phyloP scores from a whole-genome alignment of 2,329 filamentous ascomycete genomes.

The Pseudocercospora cruenta region DNA sequence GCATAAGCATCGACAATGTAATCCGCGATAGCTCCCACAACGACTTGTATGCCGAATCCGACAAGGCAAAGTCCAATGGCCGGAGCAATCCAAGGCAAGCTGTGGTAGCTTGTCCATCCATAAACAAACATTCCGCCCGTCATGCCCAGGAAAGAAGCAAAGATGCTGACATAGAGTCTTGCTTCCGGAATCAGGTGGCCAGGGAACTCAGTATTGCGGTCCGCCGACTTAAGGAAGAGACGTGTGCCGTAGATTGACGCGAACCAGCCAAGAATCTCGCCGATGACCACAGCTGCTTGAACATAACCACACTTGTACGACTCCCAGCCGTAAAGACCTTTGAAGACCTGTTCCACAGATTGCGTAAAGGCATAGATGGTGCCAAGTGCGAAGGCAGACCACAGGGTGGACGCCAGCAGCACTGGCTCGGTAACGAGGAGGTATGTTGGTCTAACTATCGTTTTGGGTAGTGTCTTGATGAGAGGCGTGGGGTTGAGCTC shows the following conservation, averaged over 20 bases:
- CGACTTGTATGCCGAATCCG: conserved; percentile 54
- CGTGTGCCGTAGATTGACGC: conserved; percentile 39
- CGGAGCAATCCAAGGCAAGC: conserved; percentile 53
- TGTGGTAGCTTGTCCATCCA: conserved; percentile 52
- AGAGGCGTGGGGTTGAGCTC: conserved; percentile 42
- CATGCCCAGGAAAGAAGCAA: conserved; percentile 51
- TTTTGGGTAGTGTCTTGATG: conserved; percentile 38
- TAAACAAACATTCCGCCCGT: conserved; percentile 56
- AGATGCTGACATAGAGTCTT: conserved; percentile 49
- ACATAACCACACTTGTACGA: conserved; percentile 51
- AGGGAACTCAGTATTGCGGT: conserved; percentile 42
- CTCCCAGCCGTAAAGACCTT: conserved; percentile 44
- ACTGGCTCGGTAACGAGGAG: conserved; percentile 56
- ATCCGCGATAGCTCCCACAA: conserved; percentile 51
- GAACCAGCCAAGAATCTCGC: conserved; percentile 49
- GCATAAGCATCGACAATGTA: conserved; percentile 57
- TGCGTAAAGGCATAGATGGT: conserved; percentile 56
- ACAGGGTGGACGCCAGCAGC: conserved; percentile 52
- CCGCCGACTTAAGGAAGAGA: conserved; percentile 48
- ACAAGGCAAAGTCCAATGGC: conserved; percentile 53
- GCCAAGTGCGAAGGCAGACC: conserved; percentile 54
- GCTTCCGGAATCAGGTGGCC: conserved; percentile 49
- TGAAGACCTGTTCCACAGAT: conserved; percentile 50
- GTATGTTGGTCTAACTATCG: conserved; percentile 39
- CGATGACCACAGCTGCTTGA: conserved; percentile 51